Evolutionary conservation across 2,329 filamentous ascomycete genomes (phyloP), one percentile per base, ranked within the genome.

Genomic region (Blumeria hordei): DNA sequence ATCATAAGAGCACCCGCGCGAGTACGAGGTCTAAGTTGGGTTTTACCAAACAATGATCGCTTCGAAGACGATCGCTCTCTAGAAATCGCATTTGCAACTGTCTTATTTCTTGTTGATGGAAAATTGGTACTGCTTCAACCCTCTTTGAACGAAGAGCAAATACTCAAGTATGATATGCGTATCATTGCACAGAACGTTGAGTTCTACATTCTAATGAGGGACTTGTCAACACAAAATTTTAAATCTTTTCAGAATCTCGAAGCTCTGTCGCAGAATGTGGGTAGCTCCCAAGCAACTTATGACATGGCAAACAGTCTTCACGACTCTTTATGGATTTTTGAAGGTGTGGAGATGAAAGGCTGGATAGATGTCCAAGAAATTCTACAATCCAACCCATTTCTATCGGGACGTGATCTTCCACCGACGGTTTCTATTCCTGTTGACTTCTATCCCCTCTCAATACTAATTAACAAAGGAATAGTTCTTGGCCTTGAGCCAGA

Each of bases 111-210:
- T n/a, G 88, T 98, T 1, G 92, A 98, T 64, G 92, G 90, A 34
- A 98, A 98, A 66, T 77, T 98, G 18, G 92, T 96, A 10, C 71
- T 96, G 39, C 74, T 98, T 52, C 87, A 93, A 60, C 90, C 92
- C 1, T 88, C 87, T 0, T 72, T 86, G 5, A 88, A 85, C 54
- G 84, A 85, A 52, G 78, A 83, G 45, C 85, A 85, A 5, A 83
- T 88, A 61, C 74, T 95, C 54, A 96, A 95, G 70, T 98, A 98
- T 64, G 90, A 96, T 64, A 98, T 98, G 92, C 83, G 88, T 9
- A 83, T 96, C 57, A 83, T 98, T 64, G 88, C 88, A 11, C 87
- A 95, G 63, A 93, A 94, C 62, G 88, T 96, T 43, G 92, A 98
- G 66, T 96, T 92, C 63, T 95, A 94, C 66, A 82, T 83, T 55